Conservation (phyloP, 2,329 filamentous ascomycete genomes). For the Cryphonectria carpinicola region DNA sequence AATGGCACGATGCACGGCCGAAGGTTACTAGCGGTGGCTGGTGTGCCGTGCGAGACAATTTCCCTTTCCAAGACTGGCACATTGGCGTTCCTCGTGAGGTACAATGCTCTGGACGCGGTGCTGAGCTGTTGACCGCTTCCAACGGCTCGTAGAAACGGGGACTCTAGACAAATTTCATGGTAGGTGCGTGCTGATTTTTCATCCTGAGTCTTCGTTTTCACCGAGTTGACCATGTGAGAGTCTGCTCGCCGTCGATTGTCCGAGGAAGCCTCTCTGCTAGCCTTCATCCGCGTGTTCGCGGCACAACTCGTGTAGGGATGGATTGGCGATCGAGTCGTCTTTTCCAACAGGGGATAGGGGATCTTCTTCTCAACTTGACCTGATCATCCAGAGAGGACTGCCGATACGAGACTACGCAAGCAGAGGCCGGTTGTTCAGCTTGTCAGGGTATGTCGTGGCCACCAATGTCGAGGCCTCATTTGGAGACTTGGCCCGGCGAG, state of each 20-base stretch:
- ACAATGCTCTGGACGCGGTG: background rate
- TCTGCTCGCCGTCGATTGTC: background rate
- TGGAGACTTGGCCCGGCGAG: slow-evolving; percentile 14
- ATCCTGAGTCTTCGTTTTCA: background rate
- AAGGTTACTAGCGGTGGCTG: slow-evolving; percentile 1
- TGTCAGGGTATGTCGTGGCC: slow-evolving; percentile 13
- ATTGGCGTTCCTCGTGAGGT: background rate
- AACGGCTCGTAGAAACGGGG: background rate
- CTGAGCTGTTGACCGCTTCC: background rate
- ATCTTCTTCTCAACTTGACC: background rate
- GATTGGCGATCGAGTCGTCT: background rate
- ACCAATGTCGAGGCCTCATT: slow-evolving; percentile 22
- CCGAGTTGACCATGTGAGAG: background rate
- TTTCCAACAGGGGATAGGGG: background rate
- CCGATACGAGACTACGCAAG: slow-evolving; percentile 1
- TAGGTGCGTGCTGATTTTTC: background rate
- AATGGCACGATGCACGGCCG: background rate
- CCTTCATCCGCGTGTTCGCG: background rate
- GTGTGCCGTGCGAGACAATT: slow-evolving; percentile 4
- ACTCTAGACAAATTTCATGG: background rate
- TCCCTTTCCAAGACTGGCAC: background rate
- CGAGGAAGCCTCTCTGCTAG: background rate
- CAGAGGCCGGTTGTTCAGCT: slow-evolving; percentile 11
- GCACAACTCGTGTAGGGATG: background rate
- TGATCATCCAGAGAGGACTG: slow-evolving; percentile 12